Base-by-base conservation (phyloP, 768 basidiomycete genomes). In the Gyrodon lividus region DNA sequence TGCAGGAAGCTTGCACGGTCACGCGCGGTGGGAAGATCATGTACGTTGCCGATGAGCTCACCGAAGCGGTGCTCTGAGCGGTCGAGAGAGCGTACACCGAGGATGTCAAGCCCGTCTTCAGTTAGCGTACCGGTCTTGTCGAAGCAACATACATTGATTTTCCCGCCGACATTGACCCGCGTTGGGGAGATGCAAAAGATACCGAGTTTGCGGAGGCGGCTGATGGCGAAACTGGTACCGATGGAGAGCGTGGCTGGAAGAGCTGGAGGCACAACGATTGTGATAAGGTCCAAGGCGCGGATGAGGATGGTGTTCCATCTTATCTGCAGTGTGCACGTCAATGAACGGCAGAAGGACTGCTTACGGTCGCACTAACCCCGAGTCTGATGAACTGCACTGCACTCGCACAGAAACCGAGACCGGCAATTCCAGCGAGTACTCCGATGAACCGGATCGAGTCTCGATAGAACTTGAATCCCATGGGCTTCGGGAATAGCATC, bases 101-200 rank as follows among this genome's bases (percentile, higher is more conserved):
- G 84, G 40, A 99, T 93, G 65, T 99, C 97, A 43, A 99, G 77
- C 0, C 96, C 97, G 57, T 99, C 97, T 70, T 99, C 97, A 1
- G 97, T 99, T 20, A 99, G 77, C 8, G 97, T 99, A 7, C 97
- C 97, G 1, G 97, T 99, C 73, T 99, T 99, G 76, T 99, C 97
- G 62, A 99, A 99, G 65, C 95, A 98, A 61, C 93, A 93, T 9
- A 98, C 87, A 58, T 98, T 98, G 72, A 98, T 77, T 72, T 97
- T 95, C 9, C 97, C 97, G 1, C 85, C 92, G 41, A 99, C 82
- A 61, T 99, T 99, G 61, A 99, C 89, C 42, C 97, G 77, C 59
- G 86, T 94, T 0, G 97, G 97, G 0, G 97, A 93, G 54, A 98
- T 98, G 68, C 97, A 99, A 74, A 89, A 98, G 48, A 99, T 89